phyloP scores from a whole-genome alignment of 768 basidiomycete genomes.

The Panellus pusillus region DNA sequence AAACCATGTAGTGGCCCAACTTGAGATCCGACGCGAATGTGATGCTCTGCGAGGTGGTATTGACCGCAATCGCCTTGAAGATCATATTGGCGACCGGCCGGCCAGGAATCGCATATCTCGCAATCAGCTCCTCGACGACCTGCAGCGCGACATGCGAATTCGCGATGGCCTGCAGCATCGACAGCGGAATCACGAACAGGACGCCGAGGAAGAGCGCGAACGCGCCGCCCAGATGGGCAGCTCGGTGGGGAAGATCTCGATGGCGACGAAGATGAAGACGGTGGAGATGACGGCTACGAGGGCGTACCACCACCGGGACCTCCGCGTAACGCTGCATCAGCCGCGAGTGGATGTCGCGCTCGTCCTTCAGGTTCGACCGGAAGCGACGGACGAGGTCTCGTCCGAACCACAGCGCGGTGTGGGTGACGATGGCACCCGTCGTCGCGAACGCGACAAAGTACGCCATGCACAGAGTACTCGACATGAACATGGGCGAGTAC shows the following conservation, averaged over 20 bases:
- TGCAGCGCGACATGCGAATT: conserved; percentile 70
- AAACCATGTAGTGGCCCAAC: conserved; percentile 76
- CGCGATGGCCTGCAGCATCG: conserved; percentile 84
- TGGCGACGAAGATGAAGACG: conserved; percentile 61
- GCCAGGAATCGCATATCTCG: conserved; percentile 76
- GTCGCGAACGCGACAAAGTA: conserved; percentile 76
- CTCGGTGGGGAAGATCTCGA: conserved; percentile 68
- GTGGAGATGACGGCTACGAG: conserved; percentile 52
- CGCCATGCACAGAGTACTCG: conserved; percentile 60
- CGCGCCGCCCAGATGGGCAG: conserved; percentile 69
- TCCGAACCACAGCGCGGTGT: conserved; percentile 84
- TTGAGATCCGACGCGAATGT: conserved; percentile 74
- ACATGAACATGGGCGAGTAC: conserved; percentile 79
- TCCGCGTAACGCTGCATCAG: conserved; percentile 78
- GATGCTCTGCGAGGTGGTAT: conserved; percentile 54
- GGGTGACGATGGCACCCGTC: conserved; percentile 73
- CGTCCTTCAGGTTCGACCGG: conserved; percentile 49
- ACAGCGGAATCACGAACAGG: conserved; percentile 60
- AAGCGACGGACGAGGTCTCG: conserved; percentile 72
- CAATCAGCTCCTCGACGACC: conserved; percentile 74
- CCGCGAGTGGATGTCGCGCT: conserved; percentile 71
- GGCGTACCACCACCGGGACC: conserved; percentile 78
- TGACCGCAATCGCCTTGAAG: conserved; percentile 52
- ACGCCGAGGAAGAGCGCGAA: conserved; percentile 50
- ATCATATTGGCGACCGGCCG: conserved; percentile 78